Evolutionary conservation across 2,329 filamentous ascomycete genomes (phyloP).

Genomic region (Penicillium thymicola): DNA sequence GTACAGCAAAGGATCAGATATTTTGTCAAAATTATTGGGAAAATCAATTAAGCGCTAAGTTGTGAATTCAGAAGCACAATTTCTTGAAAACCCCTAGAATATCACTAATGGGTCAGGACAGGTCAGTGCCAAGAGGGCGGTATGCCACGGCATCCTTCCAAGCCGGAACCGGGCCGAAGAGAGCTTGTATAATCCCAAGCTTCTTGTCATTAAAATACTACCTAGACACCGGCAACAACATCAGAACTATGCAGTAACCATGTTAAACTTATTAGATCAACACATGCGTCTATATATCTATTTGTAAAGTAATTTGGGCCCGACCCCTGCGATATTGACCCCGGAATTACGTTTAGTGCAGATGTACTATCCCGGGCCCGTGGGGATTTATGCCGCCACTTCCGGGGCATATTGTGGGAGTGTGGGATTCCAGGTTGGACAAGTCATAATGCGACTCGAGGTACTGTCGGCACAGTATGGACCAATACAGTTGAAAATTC

Average conservation of each 20-base stretch:
- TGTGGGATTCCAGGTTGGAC: background rate
- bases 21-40: no score
- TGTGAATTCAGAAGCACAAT: background rate
- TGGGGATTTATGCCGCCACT: background rate
- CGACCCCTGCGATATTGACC: background rate
- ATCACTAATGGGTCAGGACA: background rate
- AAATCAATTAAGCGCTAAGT: background rate
- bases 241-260: background rate
- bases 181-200: background rate
- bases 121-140: conserved; percentile 16
- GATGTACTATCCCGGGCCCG: background rate
- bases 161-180: conserved; percentile 1
- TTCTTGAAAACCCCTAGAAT: background rate
- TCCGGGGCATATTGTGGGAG: background rate
- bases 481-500: background rate
- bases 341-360: conserved; percentile 5
- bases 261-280: background rate
- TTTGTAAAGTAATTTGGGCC: background rate
- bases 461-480: background rate
- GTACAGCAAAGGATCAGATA: background rate
- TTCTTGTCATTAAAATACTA: background rate
- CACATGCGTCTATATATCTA: background rate
- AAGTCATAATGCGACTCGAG: background rate
- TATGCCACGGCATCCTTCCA: background rate
- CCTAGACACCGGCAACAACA: background rate